phyloP scores from a whole-genome alignment of 305 asterid genomes.

The Fraxinus latifolia region DNA sequence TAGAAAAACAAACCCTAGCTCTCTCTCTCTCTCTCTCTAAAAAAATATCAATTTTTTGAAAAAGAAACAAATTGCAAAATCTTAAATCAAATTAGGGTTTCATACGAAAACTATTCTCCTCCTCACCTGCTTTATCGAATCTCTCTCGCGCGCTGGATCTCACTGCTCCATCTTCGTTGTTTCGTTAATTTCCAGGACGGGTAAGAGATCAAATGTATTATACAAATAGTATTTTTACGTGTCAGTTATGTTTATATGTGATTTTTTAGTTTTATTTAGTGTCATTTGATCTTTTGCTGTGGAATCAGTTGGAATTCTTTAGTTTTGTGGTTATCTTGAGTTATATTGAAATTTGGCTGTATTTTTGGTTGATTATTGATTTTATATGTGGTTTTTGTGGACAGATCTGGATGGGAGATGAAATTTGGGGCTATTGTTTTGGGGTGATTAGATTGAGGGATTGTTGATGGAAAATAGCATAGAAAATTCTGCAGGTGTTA shows the following conservation, averaged over 20 bases:
- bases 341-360: slow-evolving; percentile 23
- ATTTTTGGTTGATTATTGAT: slow-evolving; percentile 26
- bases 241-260: slow-evolving; percentile 31
- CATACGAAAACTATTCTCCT: slow-evolving; percentile 43
- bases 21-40: slow-evolving; percentile 27
- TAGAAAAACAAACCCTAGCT: slow-evolving; percentile 47
- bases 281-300: slow-evolving; percentile 30
- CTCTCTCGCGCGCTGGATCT: slow-evolving; percentile 45
- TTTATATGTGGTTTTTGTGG: slow-evolving; percentile 40
- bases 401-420: slow-evolving; percentile 86
- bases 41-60: slow-evolving; percentile 15
- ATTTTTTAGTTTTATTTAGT: slow-evolving; percentile 29
- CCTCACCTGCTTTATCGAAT: slow-evolving; percentile 22
- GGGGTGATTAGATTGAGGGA: slow-evolving; percentile 50
- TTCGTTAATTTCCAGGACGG: slow-evolving; percentile 47
- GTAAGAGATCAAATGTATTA: slow-evolving; percentile 29
- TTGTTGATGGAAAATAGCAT: slow-evolving; percentile 81
- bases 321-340: slow-evolving; percentile 22
- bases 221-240: slow-evolving; percentile 9
- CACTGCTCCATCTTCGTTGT: slow-evolving; percentile 31
- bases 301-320: slow-evolving; percentile 27
- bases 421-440: slow-evolving; percentile 39
- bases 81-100: slow-evolving; percentile 68
- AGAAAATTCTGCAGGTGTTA: slow-evolving; percentile 56
- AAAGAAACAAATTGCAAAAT: slow-evolving; percentile 29